Evolutionary conservation across 352 stramenopile genomes (phyloP), one percentile per base, ranked within the genome.

Genomic region (Pythium phragmiticola): DNA sequence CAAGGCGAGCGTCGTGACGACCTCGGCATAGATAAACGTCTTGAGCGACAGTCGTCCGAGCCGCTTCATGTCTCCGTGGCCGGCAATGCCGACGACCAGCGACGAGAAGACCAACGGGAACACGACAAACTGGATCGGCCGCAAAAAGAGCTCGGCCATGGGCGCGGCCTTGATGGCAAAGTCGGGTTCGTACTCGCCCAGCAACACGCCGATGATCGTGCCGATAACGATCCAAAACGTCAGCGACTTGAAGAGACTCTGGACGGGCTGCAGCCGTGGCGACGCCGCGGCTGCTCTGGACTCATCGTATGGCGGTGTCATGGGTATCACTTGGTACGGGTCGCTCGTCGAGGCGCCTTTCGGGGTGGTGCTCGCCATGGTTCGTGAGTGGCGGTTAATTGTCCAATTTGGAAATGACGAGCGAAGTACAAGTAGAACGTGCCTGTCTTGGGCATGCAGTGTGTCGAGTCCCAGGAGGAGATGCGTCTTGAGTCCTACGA

Each of bases 161-260:
- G 79, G 79, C 30, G 73, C 71, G 6, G 79, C 79, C 50, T 83
- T 68, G 50, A 79, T 71, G 3, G 73, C 75, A 60, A 88, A 86
- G 12, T 39, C 47, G 12, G 79, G 76, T 30, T 77, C 76, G 39
- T 80, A 76, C 43, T 80, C 53, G 21, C 79, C 79, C 6, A 88
- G 61, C 3, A 86, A 51, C 41, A 88, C 76, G 7, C 79, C 79
- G 34, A 81, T 12, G 43, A 76, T 43, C 59, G 78, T 82, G 26
- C 67, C 70, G 3, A 71, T 57, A n/a, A 86, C 30, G 64, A 88
- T 85, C 79, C 79, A 88, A 49, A 88, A 88, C 7, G 76, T 84
- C 28, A 88, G 60, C 39, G 76, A 84, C 57, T 69, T 84, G 21
- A 82, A 30, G 5, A 78, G 43, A 34, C 73, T 73, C 42, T 67